A percentile compares a stretch with the other conserved stretches of the same genome.
phyloP scores from a whole-genome alignment of 176 grass and related monocot genomes.

The Aegilops speltoides region DNA sequence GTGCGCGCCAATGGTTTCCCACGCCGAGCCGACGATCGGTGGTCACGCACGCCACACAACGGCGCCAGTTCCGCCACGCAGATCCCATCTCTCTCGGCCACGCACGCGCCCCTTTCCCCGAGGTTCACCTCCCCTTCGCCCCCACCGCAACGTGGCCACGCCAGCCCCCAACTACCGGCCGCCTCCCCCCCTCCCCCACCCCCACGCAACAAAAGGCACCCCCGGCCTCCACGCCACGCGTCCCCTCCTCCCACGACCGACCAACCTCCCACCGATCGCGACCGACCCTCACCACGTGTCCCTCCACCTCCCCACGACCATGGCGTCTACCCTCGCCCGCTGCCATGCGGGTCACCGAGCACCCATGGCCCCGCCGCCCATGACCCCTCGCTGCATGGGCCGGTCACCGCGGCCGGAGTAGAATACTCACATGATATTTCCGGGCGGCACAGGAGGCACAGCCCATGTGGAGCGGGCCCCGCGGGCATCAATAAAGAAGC shows the following conservation, averaged over 20 bases:
- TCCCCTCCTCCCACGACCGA: constrained; percentile 36
- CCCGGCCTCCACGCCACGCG: constrained; percentile 31
- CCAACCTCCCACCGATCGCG: constrained; percentile 44
- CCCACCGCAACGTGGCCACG: constrained; percentile 50
- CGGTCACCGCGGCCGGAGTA: neutral
- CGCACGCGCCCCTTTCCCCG: neutral
- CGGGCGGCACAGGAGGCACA: constrained; percentile 17
- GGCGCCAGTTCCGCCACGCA: too few relatives aligned
- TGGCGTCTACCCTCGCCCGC: fast-evolving
- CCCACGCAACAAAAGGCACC: neutral
- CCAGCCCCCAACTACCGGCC: constrained; percentile 47
- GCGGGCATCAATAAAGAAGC: constrained; percentile 36
- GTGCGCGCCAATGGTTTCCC: neutral
- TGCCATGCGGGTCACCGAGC: fast-evolving
- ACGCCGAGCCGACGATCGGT: neutral
- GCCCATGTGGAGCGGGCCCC: constrained; percentile 36
- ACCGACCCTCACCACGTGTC: constrained; percentile 40
- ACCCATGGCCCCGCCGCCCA: fast-evolving
- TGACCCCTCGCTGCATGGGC: neutral
- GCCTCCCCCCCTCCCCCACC: neutral
- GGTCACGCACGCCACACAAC: neutral
- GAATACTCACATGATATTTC: constrained; percentile 29
- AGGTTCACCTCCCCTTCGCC: constrained; percentile 18
- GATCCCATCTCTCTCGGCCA: neutral
- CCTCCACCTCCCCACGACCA: neutral